Evolutionary conservation across 2,329 filamentous ascomycete species (phyloP), one percentile per base, ranked within the genome.

Genomic region (Chrysosporium keratinophilum): DNA sequence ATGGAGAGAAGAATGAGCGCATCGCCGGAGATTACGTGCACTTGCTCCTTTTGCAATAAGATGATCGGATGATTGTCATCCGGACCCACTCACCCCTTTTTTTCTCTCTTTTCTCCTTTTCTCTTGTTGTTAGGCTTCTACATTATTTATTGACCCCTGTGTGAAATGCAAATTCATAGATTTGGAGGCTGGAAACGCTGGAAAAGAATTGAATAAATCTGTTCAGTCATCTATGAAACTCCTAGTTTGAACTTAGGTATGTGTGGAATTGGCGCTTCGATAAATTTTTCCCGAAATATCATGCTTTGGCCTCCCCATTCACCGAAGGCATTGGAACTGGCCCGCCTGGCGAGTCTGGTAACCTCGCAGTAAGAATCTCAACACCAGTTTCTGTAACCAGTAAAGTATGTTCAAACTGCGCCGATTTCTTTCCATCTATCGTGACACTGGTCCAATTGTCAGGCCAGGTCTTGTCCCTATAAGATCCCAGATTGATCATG

Each of bases 381-480:
- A 89, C 84, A 1, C 88, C 88, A 60, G 85, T 80, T 64, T 89
- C 86, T 0, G 88, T 94, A 1, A 94, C 87, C 9, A 94, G 75
- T 50, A 94, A 73, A 0, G 87, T 93, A 66, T 94, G 88, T 69
- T 94, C 87, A 80, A 98, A 98, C 67, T 98, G 93, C 9, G 93
- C 93, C 14, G 90, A 95, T 66, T 81, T 77, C 70, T 85, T 87
- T 49, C 93, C 93, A 67, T 98, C 93, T 54, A 84, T 80, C 0
- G 93, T 98, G 4, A 88, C 87, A 70, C 89, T 95, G 0, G 93
- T 98, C 93, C 93, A 98, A 74, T 97, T 88, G 68, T 98, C 93
- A 0, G 93, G 93, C 93, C 93, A 98, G 0, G 89, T 97, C 68
- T 93, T 85, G 66, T 98, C 93, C 58, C 82, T 82, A 71, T 95